phyloP scores from a whole-genome alignment of 768 basidiomycete genomes.

The Pleurotus tuber-regium region DNA sequence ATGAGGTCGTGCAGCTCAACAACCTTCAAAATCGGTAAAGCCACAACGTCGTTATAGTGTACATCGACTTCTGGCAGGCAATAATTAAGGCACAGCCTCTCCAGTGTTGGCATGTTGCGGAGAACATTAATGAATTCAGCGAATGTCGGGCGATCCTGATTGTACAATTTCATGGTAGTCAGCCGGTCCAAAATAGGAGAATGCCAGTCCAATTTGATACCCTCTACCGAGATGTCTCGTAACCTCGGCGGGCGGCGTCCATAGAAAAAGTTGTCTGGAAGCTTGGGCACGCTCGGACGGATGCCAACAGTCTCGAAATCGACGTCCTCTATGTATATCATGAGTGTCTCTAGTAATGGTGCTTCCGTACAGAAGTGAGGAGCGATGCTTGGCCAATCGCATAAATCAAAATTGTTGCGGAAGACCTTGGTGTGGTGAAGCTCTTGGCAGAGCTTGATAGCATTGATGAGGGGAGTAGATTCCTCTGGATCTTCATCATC shows the following conservation, averaged over 20 bases:
- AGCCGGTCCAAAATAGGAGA: neutral
- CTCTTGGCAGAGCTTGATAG: neutral
- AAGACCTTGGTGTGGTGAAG: neutral
- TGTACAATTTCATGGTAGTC: neutral
- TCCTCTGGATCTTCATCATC: no score
- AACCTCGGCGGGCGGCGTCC: neutral
- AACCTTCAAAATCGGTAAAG: neutral
- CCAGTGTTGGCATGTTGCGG: neutral
- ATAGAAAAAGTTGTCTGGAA: neutral
- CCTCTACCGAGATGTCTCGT: neutral
- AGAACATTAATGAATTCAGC: neutral
- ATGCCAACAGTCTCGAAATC: neutral
- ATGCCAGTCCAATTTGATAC: neutral
- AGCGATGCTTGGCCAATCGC: neutral
- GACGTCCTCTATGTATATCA: neutral
- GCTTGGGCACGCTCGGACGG: neutral
- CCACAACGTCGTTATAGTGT: neutral
- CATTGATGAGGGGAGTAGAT: neutral
- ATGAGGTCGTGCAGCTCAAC: neutral
- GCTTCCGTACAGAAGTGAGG: neutral
- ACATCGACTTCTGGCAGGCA: neutral
- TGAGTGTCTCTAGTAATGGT: neutral
- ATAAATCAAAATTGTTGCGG: neutral
- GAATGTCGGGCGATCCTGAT: neutral
- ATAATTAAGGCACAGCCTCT: neutral